Conservation (phyloP, 2,329 filamentous ascomycete genomes). For the Aspergillus jensenii region DNA sequence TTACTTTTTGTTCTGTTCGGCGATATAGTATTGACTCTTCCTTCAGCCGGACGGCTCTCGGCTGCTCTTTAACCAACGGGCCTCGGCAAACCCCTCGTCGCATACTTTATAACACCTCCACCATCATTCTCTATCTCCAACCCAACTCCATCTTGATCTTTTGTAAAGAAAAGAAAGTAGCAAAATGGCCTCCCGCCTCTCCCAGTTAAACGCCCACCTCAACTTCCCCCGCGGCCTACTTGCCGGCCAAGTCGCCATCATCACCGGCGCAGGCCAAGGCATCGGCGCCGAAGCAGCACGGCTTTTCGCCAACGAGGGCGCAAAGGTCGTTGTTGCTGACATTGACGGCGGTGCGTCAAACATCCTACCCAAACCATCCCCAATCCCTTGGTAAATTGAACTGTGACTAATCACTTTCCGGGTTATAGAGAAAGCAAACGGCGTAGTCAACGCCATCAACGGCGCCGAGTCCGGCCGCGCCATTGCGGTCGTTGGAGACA, state of each 20-base stretch:
- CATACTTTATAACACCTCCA: not conserved
- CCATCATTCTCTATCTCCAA: not conserved
- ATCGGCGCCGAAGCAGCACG: conserved; percentile 83
- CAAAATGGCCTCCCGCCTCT: conserved; percentile 55
- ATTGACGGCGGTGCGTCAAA: conserved; percentile 66
- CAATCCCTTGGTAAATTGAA: no score
- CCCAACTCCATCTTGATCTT: not conserved
- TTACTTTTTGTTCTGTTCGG: not conserved
- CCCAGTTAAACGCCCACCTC: conserved; percentile 74
- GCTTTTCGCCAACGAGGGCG: conserved; percentile 83
- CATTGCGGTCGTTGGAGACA: conserved; percentile 72
- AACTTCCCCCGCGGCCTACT: conserved; percentile 81
- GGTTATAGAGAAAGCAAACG: conserved; percentile 63
- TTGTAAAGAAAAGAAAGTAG: not conserved
- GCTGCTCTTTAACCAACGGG: conserved; percentile 11
- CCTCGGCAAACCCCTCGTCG: conserved; percentile 9
- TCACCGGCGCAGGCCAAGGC: conserved; percentile 82
- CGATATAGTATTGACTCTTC: not conserved
- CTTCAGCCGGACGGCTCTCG: conserved; percentile 5
- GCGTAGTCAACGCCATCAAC: conserved; percentile 71
- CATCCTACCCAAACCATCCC: not conserved
- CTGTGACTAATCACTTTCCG: conserved; percentile 3
- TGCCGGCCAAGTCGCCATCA: conserved; percentile 77
- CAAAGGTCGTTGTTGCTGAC: conserved; percentile 79
- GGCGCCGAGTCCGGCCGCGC: conserved; percentile 61